Evolutionary conservation across 2,329 filamentous ascomycete genomes (phyloP).

Genomic region (Claviceps cyperi): DNA sequence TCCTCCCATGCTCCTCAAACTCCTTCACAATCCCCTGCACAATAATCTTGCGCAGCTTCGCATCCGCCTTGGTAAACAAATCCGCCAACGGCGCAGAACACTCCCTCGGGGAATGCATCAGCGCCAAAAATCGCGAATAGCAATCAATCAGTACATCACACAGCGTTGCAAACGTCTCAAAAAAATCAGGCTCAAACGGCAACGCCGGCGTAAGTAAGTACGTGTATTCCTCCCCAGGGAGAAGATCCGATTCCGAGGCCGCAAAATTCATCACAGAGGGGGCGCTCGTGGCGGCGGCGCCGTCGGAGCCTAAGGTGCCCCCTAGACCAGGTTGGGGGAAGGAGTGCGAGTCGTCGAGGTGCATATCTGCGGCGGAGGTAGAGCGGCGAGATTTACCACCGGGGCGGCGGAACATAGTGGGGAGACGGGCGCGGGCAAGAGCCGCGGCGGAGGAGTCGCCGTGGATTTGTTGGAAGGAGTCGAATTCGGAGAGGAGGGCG

Average conservation of each 20-base stretch:
- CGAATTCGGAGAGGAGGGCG: conserved; percentile 77
- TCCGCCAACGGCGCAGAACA: conserved; percentile 62
- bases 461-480: conserved; percentile 81
- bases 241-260: conserved; percentile 48
- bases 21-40: conserved; percentile 77
- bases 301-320: conserved; percentile 5
- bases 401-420: conserved; percentile 67
- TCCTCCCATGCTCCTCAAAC: conserved; percentile 76
- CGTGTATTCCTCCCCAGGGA: conserved; percentile 75
- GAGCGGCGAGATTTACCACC: conserved; percentile 42
- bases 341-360: conserved; percentile 18
- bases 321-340: conserved; percentile 9
- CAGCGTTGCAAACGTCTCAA: conserved; percentile 87
- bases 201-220: conserved; percentile 81
- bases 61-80: conserved; percentile 79
- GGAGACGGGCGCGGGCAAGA: conserved; percentile 63
- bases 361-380: conserved; percentile 31
- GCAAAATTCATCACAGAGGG: conserved; percentile 40
- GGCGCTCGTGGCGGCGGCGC: conserved; percentile 17
- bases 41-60: conserved; percentile 74
- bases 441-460: conserved; percentile 57
- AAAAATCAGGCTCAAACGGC: conserved; percentile 94
- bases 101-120: conserved; percentile 62
- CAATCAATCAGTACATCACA: conserved; percentile 92
- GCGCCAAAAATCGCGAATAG: conserved; percentile 62